Base-by-base conservation (phyloP, 805 yeast genomes). In the Metschnikowia picachoensis region DNA sequence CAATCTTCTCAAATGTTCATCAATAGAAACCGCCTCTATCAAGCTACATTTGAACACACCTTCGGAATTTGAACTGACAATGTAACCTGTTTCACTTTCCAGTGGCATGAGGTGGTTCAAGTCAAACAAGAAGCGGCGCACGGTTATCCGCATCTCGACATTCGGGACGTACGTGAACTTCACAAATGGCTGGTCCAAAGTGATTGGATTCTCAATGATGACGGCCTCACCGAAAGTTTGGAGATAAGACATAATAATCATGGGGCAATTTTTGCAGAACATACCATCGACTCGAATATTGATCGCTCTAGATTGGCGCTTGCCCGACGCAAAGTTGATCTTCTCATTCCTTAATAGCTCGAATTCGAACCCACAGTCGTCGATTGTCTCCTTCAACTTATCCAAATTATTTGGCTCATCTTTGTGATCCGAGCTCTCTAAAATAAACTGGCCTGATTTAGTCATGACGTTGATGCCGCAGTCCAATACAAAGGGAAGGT, bases 201-300 rank as follows among this genome's bases (percentile, higher is more conserved):
- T 70, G 41, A 82, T 71, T 2, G 80, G 77, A 46, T 80, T 79
- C 32, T 78, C 75, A 12, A 81, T 69, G 10, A 79, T 72, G 8
- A 83, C 68, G 1, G 82, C 78, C 31, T 76, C 77, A 44, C 87
- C 90, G 52, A 72, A 80, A 7, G 69, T 67, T 1, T 65, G 56
- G 35, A 86, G 65, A 30, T 75, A 75, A 3, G 69, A 63, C 57
- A 73, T 75, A 29, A 85, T 72, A 1, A 72, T 59, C 30, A 71
- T 75, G 1, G 92, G 92, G 59, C 92, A 86, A 57, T 81, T 79
- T 12, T 72, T 77, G 64, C 92, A 86, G 59, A 65, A 81, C 87
- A 85, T 83, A 0, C 90, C 90, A 1, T 69, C 70, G 8, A 85
- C 71, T 36, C 67, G 71, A 44, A 86, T 65, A 48, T 77, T 77